Base-by-base conservation (phyloP, 2,329 filamentous ascomycete genomes). In the Fusarium chlamydosporum region DNA sequence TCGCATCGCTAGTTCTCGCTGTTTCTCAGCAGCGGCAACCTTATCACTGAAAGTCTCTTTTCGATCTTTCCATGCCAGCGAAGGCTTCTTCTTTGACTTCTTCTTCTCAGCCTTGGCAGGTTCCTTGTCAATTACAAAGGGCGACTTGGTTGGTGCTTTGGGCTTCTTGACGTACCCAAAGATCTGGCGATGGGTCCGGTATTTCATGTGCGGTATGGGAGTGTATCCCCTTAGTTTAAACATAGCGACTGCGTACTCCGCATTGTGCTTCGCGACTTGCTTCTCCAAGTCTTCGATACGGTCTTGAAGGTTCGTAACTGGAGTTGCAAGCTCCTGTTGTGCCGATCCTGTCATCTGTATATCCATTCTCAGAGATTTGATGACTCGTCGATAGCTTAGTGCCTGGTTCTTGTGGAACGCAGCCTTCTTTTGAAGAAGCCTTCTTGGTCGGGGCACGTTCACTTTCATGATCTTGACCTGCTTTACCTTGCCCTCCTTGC, bases 321-420 rank as follows among this genome's bases (percentile, higher is more conserved):
- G 2, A 27, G 48, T 43, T 26, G 42, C 31, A 9, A 48, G n/a
- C 13, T 38, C 26, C 16, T 62, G 27, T 37, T 35, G 31, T 10
- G 23, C 23, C 7, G 23, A 34, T 50, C 31, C 13, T 33, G n/a
- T n/a, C 4, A 13, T 18, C n/a, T 59, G 29, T 37, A 67, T 26
- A 16, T 75, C 72, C 13, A 52, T 65, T 46, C 51, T 52, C 15
- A 75, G 56, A 26, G 58, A 50, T 18, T 9, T 59, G 46, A 62
- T 69, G 20, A 50, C 76, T 70, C 57, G 73, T 62, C 35, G 72
- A 60, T 78, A 79, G 10, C 69, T 67, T 7, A 75, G 71, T 16
- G 70, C 74, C 59, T 79, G 76, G 12, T 68, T 74, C 38, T 70
- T 73, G 54, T 79, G 78, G 50, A 76, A 73, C 1, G 74, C 71